Conservation (phyloP, 805 yeast genomes). For the Wickerhamomyces bovis region DNA sequence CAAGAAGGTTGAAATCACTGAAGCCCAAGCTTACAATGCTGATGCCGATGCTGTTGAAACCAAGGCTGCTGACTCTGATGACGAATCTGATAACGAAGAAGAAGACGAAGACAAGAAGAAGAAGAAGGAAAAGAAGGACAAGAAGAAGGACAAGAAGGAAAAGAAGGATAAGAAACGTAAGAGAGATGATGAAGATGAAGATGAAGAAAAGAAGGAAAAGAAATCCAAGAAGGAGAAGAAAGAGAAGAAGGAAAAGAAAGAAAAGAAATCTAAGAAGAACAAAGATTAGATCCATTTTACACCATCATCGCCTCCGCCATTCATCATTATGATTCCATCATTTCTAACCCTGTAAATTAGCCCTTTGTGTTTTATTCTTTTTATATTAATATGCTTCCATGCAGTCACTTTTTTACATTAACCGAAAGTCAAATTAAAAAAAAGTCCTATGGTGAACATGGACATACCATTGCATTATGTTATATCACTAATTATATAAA, state of each 20-base stretch:
- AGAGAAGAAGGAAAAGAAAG: constrained; percentile 18
- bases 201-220: constrained; percentile 30
- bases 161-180: constrained; percentile 31
- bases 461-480: neutral
- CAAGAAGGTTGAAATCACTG: constrained; percentile 80
- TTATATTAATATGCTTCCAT: neutral
- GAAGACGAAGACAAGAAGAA: constrained; percentile 31
- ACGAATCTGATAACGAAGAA: constrained; percentile 33
- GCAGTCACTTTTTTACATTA: no score
- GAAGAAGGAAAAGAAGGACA: constrained; percentile 29
- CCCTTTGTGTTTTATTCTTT: neutral
- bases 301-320: neutral
- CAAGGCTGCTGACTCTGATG: constrained; percentile 32
- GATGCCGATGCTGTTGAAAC: constrained; percentile 79
- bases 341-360: neutral
- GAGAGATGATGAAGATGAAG: constrained; percentile 27
- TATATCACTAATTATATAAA: neutral
- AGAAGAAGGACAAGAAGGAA: constrained; percentile 29
- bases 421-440: neutral
- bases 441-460: neutral
- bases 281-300: constrained; percentile 1
- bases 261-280: constrained; percentile 16
- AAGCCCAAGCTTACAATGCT: constrained; percentile 84
- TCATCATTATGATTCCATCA: neutral
- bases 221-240: constrained; percentile 28